These are phyloP conservation scores for Wilcoxina mikolae DNA, from an alignment of 495 filamentous ascomycete species.

Conservation along the genomic window DNA sequence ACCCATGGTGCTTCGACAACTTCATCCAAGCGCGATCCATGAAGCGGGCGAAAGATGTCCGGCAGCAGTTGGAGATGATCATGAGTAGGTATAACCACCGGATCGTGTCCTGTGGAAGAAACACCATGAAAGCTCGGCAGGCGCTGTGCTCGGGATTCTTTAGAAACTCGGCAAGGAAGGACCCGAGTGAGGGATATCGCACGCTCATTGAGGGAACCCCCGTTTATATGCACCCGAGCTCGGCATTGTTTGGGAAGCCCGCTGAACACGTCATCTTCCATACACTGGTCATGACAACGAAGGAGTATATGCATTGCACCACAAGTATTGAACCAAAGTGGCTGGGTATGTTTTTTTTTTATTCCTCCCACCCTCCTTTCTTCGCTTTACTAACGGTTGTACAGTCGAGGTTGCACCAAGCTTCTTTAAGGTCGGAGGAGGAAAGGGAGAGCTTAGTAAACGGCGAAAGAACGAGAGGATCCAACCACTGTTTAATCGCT, in stretches of 20 bases:
- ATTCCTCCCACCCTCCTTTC: background rate
- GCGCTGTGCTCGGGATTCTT: slow-evolving; percentile 90
- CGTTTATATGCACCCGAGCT: slow-evolving; percentile 81
- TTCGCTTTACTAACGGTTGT: slow-evolving; percentile 5
- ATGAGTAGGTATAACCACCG: slow-evolving; percentile 76
- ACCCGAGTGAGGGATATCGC: slow-evolving; percentile 92
- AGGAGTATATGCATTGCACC: slow-evolving; percentile 94
- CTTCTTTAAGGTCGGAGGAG: slow-evolving; percentile 91
- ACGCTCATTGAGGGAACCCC: slow-evolving; percentile 89
- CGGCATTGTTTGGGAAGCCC: slow-evolving; percentile 81
- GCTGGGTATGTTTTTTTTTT: slow-evolving; percentile 33
- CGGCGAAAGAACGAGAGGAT: slow-evolving; percentile 89
- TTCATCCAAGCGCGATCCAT: slow-evolving; percentile 89
- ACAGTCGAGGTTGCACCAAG: slow-evolving; percentile 80
- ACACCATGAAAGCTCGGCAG: slow-evolving; percentile 78
- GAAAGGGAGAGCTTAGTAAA: slow-evolving; percentile 70
- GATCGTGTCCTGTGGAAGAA: slow-evolving; percentile 67
- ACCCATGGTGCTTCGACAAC: slow-evolving; percentile 93
- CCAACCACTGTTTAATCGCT: slow-evolving; percentile 85
- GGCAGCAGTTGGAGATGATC: slow-evolving; percentile 80
- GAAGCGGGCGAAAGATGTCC: slow-evolving; percentile 76
- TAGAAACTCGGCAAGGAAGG: slow-evolving; percentile 85
- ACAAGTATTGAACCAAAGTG: slow-evolving; percentile 87
- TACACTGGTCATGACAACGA: slow-evolving; percentile 72
- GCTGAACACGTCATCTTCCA: slow-evolving; percentile 94